A percentile compares a stretch with the other conserved stretches of the same genome.
phyloP scores from a whole-genome alignment of 2,329 filamentous ascomycete genomes.

The Aspergillus novoparasiticus region DNA sequence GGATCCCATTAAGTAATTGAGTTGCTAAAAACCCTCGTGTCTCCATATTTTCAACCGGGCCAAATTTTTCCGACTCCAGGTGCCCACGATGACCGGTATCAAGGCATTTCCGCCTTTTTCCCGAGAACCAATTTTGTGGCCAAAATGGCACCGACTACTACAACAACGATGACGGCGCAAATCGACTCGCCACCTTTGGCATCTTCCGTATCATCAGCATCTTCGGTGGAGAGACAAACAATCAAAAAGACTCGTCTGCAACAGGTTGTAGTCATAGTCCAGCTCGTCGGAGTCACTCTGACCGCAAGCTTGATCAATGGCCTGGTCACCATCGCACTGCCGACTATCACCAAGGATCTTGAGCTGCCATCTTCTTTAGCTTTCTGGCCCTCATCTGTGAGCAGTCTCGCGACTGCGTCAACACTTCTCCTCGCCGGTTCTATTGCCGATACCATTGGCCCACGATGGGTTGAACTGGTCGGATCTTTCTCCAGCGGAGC shows the following conservation, averaged over 20 bases:
- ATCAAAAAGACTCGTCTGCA: constrained; percentile 6
- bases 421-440: constrained; percentile 53
- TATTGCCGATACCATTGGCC: constrained; percentile 55
- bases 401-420: constrained; percentile 36
- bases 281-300: constrained; percentile 26
- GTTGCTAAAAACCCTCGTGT: neutral
- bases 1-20: neutral
- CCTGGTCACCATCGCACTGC: constrained; percentile 46
- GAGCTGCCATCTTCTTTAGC: constrained; percentile 25
- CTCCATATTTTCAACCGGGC: neutral
- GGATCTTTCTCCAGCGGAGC: constrained; percentile 49
- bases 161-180: neutral
- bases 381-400: constrained; percentile 33
- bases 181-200: neutral
- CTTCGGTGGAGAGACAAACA: neutral
- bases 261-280: constrained; percentile 15
- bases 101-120: neutral
- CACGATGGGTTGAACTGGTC: constrained; percentile 48
- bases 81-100: neutral
- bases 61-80: neutral
- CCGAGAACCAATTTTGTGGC: neutral
- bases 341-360: constrained; percentile 43
- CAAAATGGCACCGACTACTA: neutral
- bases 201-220: neutral
- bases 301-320: constrained; percentile 38